phyloP scores from a whole-genome alignment of 2,329 filamentous ascomycete species.

The Didymella segeticola region DNA sequence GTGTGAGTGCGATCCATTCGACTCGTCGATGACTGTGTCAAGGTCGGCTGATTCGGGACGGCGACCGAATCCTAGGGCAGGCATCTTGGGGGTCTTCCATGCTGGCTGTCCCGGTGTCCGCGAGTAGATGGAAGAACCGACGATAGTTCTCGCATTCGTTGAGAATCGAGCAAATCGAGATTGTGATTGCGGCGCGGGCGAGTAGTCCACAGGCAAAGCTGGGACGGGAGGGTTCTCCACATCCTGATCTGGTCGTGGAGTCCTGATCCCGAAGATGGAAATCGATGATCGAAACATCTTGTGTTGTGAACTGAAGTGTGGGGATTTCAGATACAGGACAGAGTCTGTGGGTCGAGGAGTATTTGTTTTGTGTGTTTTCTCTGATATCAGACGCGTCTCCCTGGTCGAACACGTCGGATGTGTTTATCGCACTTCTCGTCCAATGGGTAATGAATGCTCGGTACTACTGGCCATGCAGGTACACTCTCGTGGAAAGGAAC shows the following conservation, averaged over 20 bases:
- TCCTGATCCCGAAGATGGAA: constrained; percentile 32
- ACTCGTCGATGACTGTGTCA: constrained; percentile 31
- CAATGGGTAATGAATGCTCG: constrained; percentile 10
- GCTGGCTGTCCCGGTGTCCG: constrained; percentile 38
- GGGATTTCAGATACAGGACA: constrained; percentile 19
- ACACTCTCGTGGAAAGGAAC: constrained; percentile 13
- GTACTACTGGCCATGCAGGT: constrained; percentile 15
- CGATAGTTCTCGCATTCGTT: constrained; percentile 19
- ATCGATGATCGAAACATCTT: constrained; percentile 45
- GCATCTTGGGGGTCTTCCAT: constrained; percentile 43
- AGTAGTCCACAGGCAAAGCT: constrained; percentile 22
- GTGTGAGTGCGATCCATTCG: constrained; percentile 38
- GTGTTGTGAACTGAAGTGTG: constrained; percentile 13
- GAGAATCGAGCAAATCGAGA: constrained; percentile 31
- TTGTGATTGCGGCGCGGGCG: constrained; percentile 25
- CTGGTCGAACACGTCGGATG: constrained; percentile 8
- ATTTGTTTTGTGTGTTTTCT: constrained; percentile 27
- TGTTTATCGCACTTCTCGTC: constrained; percentile 9
- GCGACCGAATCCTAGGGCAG: constrained; percentile 42
- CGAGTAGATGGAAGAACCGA: constrained; percentile 47
- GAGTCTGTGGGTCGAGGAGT: constrained; percentile 12
- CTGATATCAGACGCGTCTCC: constrained; percentile 39
- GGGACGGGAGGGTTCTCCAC: constrained; percentile 21
- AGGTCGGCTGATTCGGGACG: constrained; percentile 36
- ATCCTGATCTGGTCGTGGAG: constrained; percentile 41